Percentiles rank a stretch among this genome's conserved stretches.
phyloP scores from a whole-genome alignment of 345 rosid species.

The Acer saccharum region DNA sequence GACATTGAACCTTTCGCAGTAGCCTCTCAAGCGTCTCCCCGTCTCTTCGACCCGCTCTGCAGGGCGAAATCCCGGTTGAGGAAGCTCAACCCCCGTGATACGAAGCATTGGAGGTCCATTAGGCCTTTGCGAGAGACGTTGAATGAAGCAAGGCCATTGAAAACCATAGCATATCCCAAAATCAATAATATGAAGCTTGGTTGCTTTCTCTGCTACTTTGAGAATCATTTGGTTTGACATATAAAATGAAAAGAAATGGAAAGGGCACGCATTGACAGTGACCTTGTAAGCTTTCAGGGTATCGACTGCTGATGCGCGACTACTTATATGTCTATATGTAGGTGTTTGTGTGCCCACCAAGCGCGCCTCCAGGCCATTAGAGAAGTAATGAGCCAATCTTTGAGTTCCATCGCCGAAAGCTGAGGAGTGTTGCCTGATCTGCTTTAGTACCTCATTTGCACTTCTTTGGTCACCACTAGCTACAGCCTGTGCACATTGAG shows the following conservation, averaged over 20 bases:
- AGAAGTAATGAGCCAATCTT: conserved; percentile 65
- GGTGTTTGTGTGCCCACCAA: conserved; percentile 47
- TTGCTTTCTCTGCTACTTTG: conserved; percentile 48
- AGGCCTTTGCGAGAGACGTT: conserved; percentile 41
- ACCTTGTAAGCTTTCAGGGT: conserved; percentile 55
- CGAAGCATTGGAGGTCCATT: conserved; percentile 66
- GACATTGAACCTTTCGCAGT: conserved; percentile 57
- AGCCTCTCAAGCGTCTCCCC: conserved; percentile 53
- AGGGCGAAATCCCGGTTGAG: conserved; percentile 84
- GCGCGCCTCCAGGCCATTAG: conserved; percentile 67
- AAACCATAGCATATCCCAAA: conserved; percentile 82
- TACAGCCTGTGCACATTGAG: conserved; percentile 75
- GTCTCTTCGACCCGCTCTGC: conserved; percentile 74
- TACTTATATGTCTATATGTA: conserved; percentile 23
- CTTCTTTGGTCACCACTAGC: conserved; percentile 55
- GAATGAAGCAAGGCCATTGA: conserved; percentile 86
- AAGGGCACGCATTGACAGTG: conserved; percentile 56
- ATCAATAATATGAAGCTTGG: conserved; percentile 70
- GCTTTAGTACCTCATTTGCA: conserved; percentile 56
- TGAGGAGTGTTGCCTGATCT: conserved; percentile 67
- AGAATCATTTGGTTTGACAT: conserved; percentile 51
- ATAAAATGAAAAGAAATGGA: conserved; percentile 45
- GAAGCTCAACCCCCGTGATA: conserved; percentile 76
- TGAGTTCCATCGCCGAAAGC: conserved; percentile 60
- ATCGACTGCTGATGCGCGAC: conserved; percentile 48